A percentile compares a stretch with the other conserved stretches of the same genome.
Evolutionary conservation across 805 yeast species (phyloP).

Genomic region (Saccharomycopsis capsularis): DNA sequence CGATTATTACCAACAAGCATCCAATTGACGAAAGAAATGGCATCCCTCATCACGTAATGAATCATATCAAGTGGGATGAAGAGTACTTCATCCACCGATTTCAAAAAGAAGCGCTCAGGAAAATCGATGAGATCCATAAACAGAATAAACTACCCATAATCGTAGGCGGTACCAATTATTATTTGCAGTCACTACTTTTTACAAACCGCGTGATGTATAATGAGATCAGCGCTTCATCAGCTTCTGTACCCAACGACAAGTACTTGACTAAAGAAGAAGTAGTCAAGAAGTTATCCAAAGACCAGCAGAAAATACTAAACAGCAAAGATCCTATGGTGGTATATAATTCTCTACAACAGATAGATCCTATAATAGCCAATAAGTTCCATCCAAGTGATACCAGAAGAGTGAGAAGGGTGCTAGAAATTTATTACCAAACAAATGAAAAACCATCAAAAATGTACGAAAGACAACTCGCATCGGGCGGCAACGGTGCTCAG

Average conservation of each 20-base stretch:
- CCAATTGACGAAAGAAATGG: slow-evolving; percentile 73
- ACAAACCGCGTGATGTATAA: slow-evolving; percentile 50
- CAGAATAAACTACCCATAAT: slow-evolving; percentile 75
- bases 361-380: slow-evolving; percentile 66
- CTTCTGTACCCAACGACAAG: slow-evolving; percentile 3
- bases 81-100: slow-evolving; percentile 79
- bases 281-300: slow-evolving; percentile 24
- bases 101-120: slow-evolving; percentile 41
- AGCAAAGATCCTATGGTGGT: slow-evolving; percentile 36
- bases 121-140: slow-evolving; percentile 57
- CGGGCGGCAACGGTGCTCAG: slow-evolving; percentile 23
- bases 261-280: slow-evolving; percentile 10
- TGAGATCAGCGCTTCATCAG: slow-evolving; percentile 4
- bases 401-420: slow-evolving; percentile 68
- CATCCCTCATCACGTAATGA: slow-evolving; percentile 78
- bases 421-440: slow-evolving; percentile 69
- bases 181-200: slow-evolving; percentile 71
- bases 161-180: slow-evolving; percentile 96
- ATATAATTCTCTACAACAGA: slow-evolving; percentile 38
- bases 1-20: slow-evolving; percentile 85
- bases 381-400: slow-evolving; percentile 92
- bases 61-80: slow-evolving; percentile 73
- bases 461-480: slow-evolving; percentile 49
- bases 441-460: slow-evolving; percentile 64
- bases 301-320: slow-evolving; percentile 41